Conservation (phyloP, 345 rosid genomes). For the Eucalyptus erythrocorys region DNA sequence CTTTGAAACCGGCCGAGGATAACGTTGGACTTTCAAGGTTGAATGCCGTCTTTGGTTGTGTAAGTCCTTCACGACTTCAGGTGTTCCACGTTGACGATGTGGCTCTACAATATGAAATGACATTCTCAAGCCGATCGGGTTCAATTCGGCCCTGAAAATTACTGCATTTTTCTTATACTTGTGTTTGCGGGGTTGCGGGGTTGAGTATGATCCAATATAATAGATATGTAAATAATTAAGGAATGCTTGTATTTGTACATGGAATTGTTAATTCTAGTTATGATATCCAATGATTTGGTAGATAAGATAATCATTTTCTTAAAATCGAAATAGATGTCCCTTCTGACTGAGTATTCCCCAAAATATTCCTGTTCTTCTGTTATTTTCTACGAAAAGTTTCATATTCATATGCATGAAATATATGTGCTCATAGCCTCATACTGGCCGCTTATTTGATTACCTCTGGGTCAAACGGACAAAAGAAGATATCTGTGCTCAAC, state of each 20-base stretch:
- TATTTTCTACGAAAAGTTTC: background rate
- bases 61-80: background rate
- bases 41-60: background rate
- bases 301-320: background rate
- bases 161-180: too few species aligned
- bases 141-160: too few species aligned
- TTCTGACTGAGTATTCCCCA: background rate
- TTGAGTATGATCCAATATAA: background rate
- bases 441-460: background rate
- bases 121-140: too few species aligned
- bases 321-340: background rate
- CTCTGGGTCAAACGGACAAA: background rate
- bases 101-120: background rate
- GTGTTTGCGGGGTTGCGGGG: too few species aligned
- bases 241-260: background rate
- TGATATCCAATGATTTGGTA: background rate
- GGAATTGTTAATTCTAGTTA: background rate
- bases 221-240: background rate
- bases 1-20: background rate
- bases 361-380: background rate
- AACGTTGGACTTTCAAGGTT: background rate
- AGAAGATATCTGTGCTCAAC: background rate
- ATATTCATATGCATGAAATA: background rate
- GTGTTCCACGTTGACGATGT: background rate
- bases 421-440: background rate